Conservation (phyloP, 225 moss, liverwort and hornwort genomes). For the Sphagnum tenellum region DNA sequence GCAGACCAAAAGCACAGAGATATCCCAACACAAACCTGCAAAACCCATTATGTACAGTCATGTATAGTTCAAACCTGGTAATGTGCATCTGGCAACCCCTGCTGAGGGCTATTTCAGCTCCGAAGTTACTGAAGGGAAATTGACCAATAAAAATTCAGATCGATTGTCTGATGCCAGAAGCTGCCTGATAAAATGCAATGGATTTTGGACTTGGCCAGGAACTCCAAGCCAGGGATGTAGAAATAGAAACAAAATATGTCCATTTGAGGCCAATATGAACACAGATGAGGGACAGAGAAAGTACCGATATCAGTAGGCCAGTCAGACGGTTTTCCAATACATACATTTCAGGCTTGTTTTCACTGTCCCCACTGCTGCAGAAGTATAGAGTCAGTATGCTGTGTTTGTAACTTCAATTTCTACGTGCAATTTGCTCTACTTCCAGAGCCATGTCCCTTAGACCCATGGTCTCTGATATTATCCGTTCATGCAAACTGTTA, state of each 20-base stretch:
- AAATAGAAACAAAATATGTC: not conserved
- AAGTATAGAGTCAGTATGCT: not conserved
- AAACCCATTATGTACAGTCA: constrained; percentile 1
- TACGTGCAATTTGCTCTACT: no score
- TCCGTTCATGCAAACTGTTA: no score
- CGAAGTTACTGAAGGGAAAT: no score
- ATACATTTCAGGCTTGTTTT: constrained; percentile 17
- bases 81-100: no score
- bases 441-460: no score
- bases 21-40: constrained; percentile 49
- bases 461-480: not conserved
- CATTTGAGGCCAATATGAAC: not conserved
- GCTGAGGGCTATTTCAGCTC: no score
- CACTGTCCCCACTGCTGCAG: constrained; percentile 27
- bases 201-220: no score
- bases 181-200: no score
- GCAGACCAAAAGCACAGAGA: constrained; percentile 53
- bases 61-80: not conserved
- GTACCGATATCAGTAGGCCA: constrained; percentile 58
- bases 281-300: constrained; percentile 1
- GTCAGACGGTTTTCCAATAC: constrained; percentile 73
- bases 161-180: no score
- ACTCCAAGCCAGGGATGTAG: not conserved
- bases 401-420: no score
- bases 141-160: no score